Base-by-base conservation (phyloP, 2,329 filamentous ascomycete species). In the Colletotrichum graminicola region DNA sequence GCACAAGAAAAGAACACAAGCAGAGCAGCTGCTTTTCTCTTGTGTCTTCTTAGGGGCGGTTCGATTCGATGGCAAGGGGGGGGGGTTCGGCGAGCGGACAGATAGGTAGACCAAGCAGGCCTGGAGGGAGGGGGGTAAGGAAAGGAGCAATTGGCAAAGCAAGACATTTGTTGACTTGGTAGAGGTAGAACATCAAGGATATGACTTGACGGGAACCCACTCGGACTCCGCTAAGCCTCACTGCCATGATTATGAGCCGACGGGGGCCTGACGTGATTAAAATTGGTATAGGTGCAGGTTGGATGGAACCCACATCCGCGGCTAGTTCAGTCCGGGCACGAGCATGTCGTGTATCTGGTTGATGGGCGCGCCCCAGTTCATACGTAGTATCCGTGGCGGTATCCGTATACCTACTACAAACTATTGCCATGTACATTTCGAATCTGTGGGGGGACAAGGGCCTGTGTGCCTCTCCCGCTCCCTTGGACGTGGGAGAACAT, bases 191-290 rank as follows among this genome's bases (percentile, higher is more conserved):
- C 62, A 56, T 68, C 59, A 59, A 59, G 66, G 54, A 66, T 56
- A 66, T 62, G 64, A 71, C 64, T 67, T 71, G 21, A 67, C 51
- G 68, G 57, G 64, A 71, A 71, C 64, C 68, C 68, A 71, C 64
- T 67, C 64, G 68, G 68, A 71, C 57, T 71, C 68, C 52, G 68
- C 68, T 62, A 67, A 67, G 68, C 64, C 64, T 71, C 68, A 67
- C 64, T 71, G 68, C 68, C 64, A 67, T 71, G 64, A 71, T 67
- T 67, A 71, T 52, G 68, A 71, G 62, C 64, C 68, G 68, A 67
- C 57, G 56, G 52, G 64, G 43, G 68, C 64, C 68, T 71, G 68
- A 63, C 64, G 68, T 71, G 68, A 71, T 71, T 71, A 67, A 71
- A 71, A 71, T 71, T 71, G 68, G 68, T 8, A 43, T 52, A 67